Evolutionary conservation across 306 rosid genomes (phyloP), one percentile per base, ranked within the genome.

Genomic region (Luffa acutangula): DNA sequence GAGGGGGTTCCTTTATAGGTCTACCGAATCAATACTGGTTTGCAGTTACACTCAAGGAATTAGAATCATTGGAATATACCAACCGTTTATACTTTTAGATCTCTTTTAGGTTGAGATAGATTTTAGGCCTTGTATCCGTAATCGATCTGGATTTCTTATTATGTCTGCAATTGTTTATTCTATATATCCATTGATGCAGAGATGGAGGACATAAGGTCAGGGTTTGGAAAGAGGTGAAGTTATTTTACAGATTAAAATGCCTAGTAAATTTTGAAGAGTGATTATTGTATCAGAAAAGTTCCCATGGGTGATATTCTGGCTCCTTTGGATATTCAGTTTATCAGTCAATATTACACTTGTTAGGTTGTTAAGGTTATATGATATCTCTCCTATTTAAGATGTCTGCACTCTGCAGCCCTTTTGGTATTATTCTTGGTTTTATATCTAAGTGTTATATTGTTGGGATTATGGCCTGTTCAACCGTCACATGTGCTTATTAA

Each of bases 401-500:
- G 76, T 88, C 37, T 78, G 63, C 76, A 77, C 74, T 88, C 37
- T 78, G 63, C 76, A 77, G 89, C 85, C 85, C 63, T 71, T 56
- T 77, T 85, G 80, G 75, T 56, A 80, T 77, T 34, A 37, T 62
- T 82, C 57, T 74, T 76, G 65, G 82, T 70, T 80, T 41, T 58
- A 46, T 76, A 81, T 54, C 81, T 57, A 83, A 81, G 81, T 80
- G 86, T 81, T 79, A 82, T 81, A 84, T 82, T 78, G 76, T 81
- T 78, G 88, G 93, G 85, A 80, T 86, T 89, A 76, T 81, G 84
- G 84, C 74, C 87, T 89, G 85, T 78, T 84, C 89, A 81, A 74
- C 90, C 87, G 45, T 86, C 89, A 82, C 81, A 39, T 86, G 67
- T 87, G 73, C 85, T 78, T 85, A 87, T 91, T 85, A 80, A 83